Conservation (phyloP, 192 early-diverging fungal genomes). For the Coemansia sp. region DNA sequence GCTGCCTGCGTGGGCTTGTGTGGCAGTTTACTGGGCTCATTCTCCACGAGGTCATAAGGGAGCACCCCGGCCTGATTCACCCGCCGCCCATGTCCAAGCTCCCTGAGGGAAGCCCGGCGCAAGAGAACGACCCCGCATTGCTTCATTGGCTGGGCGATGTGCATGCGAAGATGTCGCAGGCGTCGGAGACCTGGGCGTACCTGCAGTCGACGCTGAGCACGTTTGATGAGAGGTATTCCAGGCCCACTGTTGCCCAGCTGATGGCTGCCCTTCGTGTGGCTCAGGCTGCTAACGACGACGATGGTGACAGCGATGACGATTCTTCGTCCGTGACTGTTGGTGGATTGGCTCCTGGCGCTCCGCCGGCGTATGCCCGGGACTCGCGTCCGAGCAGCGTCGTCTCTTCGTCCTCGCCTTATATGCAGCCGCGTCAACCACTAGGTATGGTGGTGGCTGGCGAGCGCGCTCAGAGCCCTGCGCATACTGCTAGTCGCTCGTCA, state of each 20-base stretch:
- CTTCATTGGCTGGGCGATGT: constrained; percentile 27
- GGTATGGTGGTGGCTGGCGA: neutral
- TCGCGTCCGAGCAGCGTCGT: constrained; percentile 22
- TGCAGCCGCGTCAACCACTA: constrained; percentile 16
- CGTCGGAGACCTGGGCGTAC: constrained; percentile 42
- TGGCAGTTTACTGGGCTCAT: constrained; percentile 46
- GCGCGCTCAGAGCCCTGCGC: constrained; percentile 21
- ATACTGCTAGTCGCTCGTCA: neutral
- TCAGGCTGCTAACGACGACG: constrained; percentile 12
- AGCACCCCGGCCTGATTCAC: constrained; percentile 16
- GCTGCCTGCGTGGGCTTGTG: constrained; percentile 42
- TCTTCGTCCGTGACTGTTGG: constrained; percentile 1
- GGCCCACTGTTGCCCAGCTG: constrained; percentile 25
- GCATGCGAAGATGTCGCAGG: constrained; percentile 15
- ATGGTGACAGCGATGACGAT: constrained; percentile 15
- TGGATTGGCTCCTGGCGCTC: neutral
- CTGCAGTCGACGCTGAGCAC: constrained; percentile 17
- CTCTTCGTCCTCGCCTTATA: constrained; percentile 19
- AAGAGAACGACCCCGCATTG: constrained; percentile 11
- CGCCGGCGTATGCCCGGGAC: neutral
- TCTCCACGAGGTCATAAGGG: constrained; percentile 36
- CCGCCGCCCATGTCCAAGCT: neutral
- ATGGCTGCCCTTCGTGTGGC: constrained; percentile 23
- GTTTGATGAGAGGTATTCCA: neutral
- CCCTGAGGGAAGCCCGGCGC: neutral